phyloP scores from a whole-genome alignment of 176 grass and related monocot genomes.

The Tillandsia leiboldiana region DNA sequence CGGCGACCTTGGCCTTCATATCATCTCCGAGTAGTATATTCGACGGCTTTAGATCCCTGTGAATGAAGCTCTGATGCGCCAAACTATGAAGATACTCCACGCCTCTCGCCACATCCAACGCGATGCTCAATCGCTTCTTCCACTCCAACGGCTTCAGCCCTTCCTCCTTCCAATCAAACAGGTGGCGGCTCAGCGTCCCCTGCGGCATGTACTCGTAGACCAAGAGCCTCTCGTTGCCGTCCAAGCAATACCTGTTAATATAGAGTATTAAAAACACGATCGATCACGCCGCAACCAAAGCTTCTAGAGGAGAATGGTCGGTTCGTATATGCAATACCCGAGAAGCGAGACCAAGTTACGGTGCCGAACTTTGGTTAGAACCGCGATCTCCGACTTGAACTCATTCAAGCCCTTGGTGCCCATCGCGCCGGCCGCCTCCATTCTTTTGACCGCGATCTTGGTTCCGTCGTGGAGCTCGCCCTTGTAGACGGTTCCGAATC shows the following conservation, averaged over 20 bases:
- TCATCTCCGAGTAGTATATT: conserved; percentile 95
- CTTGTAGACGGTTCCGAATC: conserved; percentile 87
- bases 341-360: conserved; percentile 82
- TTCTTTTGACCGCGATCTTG: conserved; percentile 91
- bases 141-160: conserved; percentile 69
- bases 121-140: conserved; percentile 82
- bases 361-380: conserved; percentile 86
- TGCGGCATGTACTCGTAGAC: conserved; percentile 99
- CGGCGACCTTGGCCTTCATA: conserved; percentile 97
- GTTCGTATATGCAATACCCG: conserved; percentile 28
- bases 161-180: conserved; percentile 67
- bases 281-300: too few relatives aligned
- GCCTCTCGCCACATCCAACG: conserved; percentile 89
- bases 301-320: too few relatives aligned
- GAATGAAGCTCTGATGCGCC: conserved; percentile 93
- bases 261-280: too few relatives aligned
- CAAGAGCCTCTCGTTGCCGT: conserved; percentile 84
- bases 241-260: conserved; percentile 30
- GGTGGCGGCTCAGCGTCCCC: conserved; percentile 58
- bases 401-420: conserved; percentile 94
- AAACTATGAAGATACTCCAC: conserved; percentile 89
- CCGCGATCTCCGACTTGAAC: conserved; percentile 84
- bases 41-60: conserved; percentile 88
- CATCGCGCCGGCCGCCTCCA: conserved; percentile 85
- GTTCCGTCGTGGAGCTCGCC: conserved; percentile 92